Conservation (phyloP, 306 rosid species). For the apple (Malus domestica) region ASM211411v1 NC_041795.1:795501-796000, state of each 20-base stretch:
- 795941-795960: background rate
- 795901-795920: background rate
- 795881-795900: background rate
- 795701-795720: background rate
- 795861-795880: background rate
- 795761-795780: background rate
- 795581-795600: slow-evolving; percentile 75
- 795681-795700: background rate
- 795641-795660: background rate
- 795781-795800: background rate
- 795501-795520: slow-evolving; percentile 41
- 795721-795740: background rate
- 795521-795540: slow-evolving; percentile 75
- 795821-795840: background rate
- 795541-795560: slow-evolving; percentile 78
- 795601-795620: slow-evolving; percentile 67
- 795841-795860: background rate
- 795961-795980: background rate
- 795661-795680: background rate
- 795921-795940: background rate
- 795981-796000: background rate
- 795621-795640: slow-evolving; percentile 15
- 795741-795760: background rate
- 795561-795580: slow-evolving; percentile 76
- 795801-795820: background rate